phyloP scores from a whole-genome alignment of 2,329 filamentous ascomycete species.

The Monilinia aucupariae region DNA sequence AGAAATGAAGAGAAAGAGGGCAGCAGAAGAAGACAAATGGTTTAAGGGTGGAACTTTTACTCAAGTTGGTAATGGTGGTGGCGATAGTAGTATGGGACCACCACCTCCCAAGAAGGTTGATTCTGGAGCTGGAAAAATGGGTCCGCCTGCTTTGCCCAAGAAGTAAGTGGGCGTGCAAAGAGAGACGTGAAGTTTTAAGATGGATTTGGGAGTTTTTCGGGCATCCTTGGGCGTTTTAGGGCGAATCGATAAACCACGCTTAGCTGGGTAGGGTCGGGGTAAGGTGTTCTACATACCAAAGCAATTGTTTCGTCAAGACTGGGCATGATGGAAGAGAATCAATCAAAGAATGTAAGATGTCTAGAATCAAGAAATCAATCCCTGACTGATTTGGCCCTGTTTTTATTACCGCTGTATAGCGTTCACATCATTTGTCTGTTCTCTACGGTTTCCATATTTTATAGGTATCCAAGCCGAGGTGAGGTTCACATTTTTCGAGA shows the following conservation, averaged over 20 bases:
- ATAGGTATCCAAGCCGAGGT: too few relatives aligned
- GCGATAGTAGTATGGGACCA: constrained; percentile 69
- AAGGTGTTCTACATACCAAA: neutral
- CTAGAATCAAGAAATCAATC: neutral
- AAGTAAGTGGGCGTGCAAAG: constrained; percentile 17
- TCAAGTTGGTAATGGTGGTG: constrained; percentile 58
- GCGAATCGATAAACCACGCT: neutral
- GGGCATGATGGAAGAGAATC: neutral
- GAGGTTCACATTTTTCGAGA: too few relatives aligned
- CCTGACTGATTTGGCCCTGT: neutral
- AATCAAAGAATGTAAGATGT: constrained; percentile 1
- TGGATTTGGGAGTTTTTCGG: neutral
- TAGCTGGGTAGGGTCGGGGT: neutral
- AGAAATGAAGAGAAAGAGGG: constrained; percentile 82
- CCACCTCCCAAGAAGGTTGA: constrained; percentile 71
- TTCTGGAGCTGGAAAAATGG: constrained; percentile 52
- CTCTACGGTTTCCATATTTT: too few relatives aligned
- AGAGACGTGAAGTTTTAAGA: neutral
- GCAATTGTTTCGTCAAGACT: neutral
- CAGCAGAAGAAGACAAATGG: constrained; percentile 91
- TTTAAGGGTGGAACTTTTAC: constrained; percentile 98
- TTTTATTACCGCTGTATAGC: too few relatives aligned
- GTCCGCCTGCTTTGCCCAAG: constrained; percentile 31
- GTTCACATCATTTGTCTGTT: too few relatives aligned
- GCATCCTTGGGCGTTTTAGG: neutral